Conservation (phyloP, 192 early-diverging fungal species). For the Podila epicladia region DNA sequence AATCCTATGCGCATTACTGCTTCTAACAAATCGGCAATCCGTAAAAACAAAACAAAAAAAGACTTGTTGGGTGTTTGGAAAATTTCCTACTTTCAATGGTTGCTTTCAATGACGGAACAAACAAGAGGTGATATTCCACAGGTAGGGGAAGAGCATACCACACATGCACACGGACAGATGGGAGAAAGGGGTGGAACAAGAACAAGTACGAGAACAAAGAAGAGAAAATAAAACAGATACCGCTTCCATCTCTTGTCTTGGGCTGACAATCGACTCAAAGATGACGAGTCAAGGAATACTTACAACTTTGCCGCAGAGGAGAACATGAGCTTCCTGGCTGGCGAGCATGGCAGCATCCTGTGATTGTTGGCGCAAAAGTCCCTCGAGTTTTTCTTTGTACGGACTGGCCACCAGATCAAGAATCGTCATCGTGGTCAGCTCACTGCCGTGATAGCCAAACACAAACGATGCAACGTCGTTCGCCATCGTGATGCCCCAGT, state of each 20-base stretch:
- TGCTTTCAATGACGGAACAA: no score
- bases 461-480: slow-evolving; percentile 68
- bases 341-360: slow-evolving; percentile 19
- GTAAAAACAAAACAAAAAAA: no score
- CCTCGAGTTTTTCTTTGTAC: slow-evolving; percentile 54
- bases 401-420: slow-evolving; percentile 55
- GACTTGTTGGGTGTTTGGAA: no score
- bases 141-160: no score
- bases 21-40: not conserved
- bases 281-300: slow-evolving; percentile 13
- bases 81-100: no score
- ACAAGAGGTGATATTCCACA: no score
- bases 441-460: slow-evolving; percentile 57
- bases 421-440: slow-evolving; percentile 52
- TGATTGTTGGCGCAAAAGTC: slow-evolving; percentile 38
- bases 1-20: slow-evolving; percentile 3
- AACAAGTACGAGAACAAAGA: not conserved
- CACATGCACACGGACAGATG: not conserved
- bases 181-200: not conserved
- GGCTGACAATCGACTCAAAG: no score
- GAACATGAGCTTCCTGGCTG: slow-evolving; percentile 51
- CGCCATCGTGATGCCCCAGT: slow-evolving; percentile 59
- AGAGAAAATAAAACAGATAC: not conserved
- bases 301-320: slow-evolving; percentile 65
- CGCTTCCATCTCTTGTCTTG: not conserved